phyloP scores from a whole-genome alignment of 2,329 filamentous ascomycete species.

The Myotisia sp. region DNA sequence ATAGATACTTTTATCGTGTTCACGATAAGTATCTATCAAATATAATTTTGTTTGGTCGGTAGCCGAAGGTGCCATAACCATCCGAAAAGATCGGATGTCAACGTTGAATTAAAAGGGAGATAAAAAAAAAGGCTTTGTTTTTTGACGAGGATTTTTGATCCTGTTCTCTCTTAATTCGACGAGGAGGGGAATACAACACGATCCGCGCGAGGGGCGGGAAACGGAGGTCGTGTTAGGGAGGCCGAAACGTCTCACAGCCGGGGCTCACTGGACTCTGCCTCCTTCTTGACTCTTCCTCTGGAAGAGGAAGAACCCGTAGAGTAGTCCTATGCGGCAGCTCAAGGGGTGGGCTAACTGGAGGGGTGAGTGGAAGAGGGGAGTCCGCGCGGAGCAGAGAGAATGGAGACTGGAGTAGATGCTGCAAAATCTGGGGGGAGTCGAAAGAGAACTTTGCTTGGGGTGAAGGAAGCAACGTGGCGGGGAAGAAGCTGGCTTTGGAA shows the following conservation, averaged over 20 bases:
- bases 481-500: slow-evolving; percentile 19
- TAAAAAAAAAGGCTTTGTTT: too few relatives aligned
- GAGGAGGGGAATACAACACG: too few relatives aligned
- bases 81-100: too few relatives aligned
- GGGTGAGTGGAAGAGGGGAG: slow-evolving; percentile 23
- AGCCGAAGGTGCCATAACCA: slow-evolving; percentile 60
- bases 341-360: slow-evolving; percentile 46
- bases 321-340: slow-evolving; percentile 99
- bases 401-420: slow-evolving; percentile 4
- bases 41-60: slow-evolving; percentile 38
- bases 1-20: slow-evolving; percentile 20
- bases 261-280: slow-evolving; percentile 86
- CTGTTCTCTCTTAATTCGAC: too few relatives aligned
- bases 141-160: too few relatives aligned
- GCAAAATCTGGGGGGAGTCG: slow-evolving; percentile 9
- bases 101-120: too few relatives aligned
- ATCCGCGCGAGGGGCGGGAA: too few relatives aligned
- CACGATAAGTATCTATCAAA: slow-evolving; percentile 20
- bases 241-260: slow-evolving; percentile 86
- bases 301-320: slow-evolving; percentile 97
- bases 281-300: slow-evolving; percentile 99
- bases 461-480: slow-evolving; percentile 4
- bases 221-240: slow-evolving; percentile 69
- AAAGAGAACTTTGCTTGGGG: slow-evolving; percentile 4
- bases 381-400: slow-evolving; percentile 26